A percentile compares a stretch with the other conserved stretches of the same genome.
phyloP scores from a whole-genome alignment of 306 rosid genomes.

The Quillaja saponaria region DNA sequence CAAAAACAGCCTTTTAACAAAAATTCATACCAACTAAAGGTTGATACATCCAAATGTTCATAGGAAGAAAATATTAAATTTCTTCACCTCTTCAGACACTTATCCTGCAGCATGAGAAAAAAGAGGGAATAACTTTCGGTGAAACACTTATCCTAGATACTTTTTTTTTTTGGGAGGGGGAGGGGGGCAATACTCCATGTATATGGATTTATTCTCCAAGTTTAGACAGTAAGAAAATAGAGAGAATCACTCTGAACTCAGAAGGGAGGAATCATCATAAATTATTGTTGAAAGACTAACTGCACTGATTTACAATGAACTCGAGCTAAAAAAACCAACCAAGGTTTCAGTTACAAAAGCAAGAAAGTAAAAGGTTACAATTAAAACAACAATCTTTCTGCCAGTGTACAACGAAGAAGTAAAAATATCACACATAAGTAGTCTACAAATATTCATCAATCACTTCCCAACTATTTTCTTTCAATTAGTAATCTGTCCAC shows the following conservation, averaged over 20 bases:
- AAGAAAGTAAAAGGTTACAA: conserved; percentile 39
- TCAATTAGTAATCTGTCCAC: conserved; percentile 64
- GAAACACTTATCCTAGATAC: too few relatives aligned
- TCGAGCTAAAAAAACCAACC: conserved; percentile 54
- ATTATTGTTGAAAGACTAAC: conserved; percentile 57
- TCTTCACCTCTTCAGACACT: too few relatives aligned
- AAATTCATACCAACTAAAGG: too few relatives aligned
- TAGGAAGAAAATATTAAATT: too few relatives aligned
- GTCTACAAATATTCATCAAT: conserved; percentile 50
- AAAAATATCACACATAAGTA: conserved; percentile 48
- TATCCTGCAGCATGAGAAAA: too few relatives aligned
- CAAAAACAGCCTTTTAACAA: too few relatives aligned
- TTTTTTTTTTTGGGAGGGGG: too few relatives aligned
- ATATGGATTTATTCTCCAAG: too few relatives aligned
- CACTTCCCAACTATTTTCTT: conserved; percentile 34
- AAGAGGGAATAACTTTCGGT: too few relatives aligned
- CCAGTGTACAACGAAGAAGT: conserved; percentile 55
- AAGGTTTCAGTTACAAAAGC: conserved; percentile 58
- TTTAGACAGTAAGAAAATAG: not conserved
- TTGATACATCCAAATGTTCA: too few relatives aligned
- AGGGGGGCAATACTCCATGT: too few relatives aligned
- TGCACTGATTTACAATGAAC: conserved; percentile 61
- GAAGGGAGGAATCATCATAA: conserved; percentile 28
- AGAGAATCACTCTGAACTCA: not conserved
- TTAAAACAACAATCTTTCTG: conserved; percentile 46